Evolutionary conservation across 768 basidiomycete genomes (phyloP).

Genomic region (Collybiopsis confluens): DNA sequence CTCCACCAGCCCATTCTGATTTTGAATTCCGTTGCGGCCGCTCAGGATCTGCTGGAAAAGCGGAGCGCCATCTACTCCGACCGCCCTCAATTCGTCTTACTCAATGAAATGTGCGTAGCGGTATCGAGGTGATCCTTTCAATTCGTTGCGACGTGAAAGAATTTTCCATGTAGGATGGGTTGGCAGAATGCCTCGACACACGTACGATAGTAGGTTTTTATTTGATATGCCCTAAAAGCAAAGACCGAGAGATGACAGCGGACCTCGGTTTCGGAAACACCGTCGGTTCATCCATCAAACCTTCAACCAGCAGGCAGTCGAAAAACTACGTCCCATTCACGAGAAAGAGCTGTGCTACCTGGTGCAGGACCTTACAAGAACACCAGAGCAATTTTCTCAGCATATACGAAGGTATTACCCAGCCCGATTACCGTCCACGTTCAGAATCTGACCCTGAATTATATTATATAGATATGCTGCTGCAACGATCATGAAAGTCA

Average conservation of each 20-base stretch:
- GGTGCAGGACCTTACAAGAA: constrained; percentile 33
- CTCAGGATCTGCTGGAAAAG: constrained; percentile 47
- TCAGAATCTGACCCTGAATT: not conserved
- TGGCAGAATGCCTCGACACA: constrained; percentile 46
- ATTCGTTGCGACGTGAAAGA: not conserved
- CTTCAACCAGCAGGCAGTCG: constrained; percentile 41
- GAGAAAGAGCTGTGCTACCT: constrained; percentile 37
- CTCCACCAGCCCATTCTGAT: constrained; percentile 46
- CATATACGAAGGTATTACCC: constrained; percentile 38
- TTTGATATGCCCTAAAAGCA: not conserved
- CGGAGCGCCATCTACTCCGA: constrained; percentile 53
- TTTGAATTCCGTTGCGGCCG: constrained; percentile 41
- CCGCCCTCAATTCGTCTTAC: constrained; percentile 43
- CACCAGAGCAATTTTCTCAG: constrained; percentile 34
- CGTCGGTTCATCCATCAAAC: constrained; percentile 45
- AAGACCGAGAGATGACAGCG: constrained; percentile 23
- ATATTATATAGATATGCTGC: constrained; percentile 36
- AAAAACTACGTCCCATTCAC: constrained; percentile 36
- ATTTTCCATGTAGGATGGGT: constrained; percentile 34
- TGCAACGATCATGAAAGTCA: constrained; percentile 43
- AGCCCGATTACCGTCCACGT: not conserved
- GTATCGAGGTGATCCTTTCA: not conserved
- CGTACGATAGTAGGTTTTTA: constrained; percentile 36
- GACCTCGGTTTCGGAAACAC: constrained; percentile 49
- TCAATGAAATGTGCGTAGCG: constrained; percentile 40